phyloP scores from a whole-genome alignment of 345 rosid species.

The Kandelia obovata region DNA sequence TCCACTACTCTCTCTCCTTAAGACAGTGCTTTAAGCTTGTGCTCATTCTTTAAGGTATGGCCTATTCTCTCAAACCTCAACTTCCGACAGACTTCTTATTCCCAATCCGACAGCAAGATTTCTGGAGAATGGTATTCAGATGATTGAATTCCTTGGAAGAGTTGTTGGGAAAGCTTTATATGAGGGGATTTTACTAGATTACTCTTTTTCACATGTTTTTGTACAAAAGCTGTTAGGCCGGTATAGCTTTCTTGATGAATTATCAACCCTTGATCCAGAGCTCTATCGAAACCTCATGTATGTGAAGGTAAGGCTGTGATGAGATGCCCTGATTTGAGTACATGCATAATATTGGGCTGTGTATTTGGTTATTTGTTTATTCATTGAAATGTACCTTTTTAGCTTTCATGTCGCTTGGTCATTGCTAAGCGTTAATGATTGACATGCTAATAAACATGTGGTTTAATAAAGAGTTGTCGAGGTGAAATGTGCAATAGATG shows the following conservation, averaged over 20 bases:
- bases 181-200: constrained; percentile 93
- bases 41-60: constrained; percentile 56
- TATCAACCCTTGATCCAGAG: constrained; percentile 94
- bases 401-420: background rate
- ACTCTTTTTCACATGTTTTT: constrained; percentile 87
- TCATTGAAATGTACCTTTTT: background rate
- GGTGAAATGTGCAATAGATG: background rate
- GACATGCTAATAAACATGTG: constrained; percentile 1
- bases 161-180: constrained; percentile 97
- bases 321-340: constrained; percentile 12
- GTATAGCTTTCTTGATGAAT: constrained; percentile 95
- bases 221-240: constrained; percentile 91
- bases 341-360: background rate
- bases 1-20: background rate
- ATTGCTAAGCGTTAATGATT: background rate
- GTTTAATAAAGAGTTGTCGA: background rate
- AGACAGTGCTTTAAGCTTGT: background rate
- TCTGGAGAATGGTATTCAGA: constrained; percentile 79
- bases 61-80: constrained; percentile 76
- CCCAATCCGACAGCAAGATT: constrained; percentile 83
- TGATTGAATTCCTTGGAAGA: constrained; percentile 97
- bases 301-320: constrained; percentile 69
- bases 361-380: constrained; percentile 6
- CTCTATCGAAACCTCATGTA: constrained; percentile 85
- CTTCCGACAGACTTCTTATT: constrained; percentile 77